phyloP scores from a whole-genome alignment of 208 protist species.

The Crithidia bombi region DNA sequence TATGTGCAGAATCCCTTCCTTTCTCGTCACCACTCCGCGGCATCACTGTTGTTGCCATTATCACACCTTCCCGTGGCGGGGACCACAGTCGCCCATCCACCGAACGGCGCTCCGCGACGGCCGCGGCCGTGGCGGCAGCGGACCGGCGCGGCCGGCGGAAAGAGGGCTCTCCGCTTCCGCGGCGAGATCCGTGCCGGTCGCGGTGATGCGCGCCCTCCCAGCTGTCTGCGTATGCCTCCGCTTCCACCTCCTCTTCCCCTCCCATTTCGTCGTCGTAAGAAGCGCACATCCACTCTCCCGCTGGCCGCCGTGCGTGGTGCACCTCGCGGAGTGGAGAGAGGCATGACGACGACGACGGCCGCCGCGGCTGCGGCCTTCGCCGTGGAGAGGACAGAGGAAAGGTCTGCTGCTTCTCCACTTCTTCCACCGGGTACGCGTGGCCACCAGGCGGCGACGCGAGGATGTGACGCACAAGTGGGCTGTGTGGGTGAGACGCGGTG shows the following conservation, averaged over 20 bases:
- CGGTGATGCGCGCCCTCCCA: neutral
- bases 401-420: neutral
- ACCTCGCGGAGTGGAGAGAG: neutral
- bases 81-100: slow-evolving; percentile 13
- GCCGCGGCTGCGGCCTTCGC: neutral
- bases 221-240: neutral
- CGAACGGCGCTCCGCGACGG: neutral
- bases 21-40: neutral
- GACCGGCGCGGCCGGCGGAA: slow-evolving; percentile 1
- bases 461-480: neutral
- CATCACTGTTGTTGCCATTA: neutral
- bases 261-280: neutral
- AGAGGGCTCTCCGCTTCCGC: neutral
- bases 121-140: slow-evolving; percentile 3
- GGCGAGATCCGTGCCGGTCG: neutral
- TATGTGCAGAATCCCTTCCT: neutral
- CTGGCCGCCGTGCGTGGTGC: neutral
- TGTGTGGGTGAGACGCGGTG: neutral
- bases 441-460: neutral
- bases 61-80: slow-evolving; percentile 2
- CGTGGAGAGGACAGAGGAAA: neutral
- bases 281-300: neutral
- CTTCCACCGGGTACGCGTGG: slow-evolving; percentile 19
- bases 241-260: neutral
- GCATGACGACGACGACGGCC: neutral